Evolutionary conservation across 2,329 filamentous ascomycete genomes (phyloP).

Genomic region (Xylaria sp.): DNA sequence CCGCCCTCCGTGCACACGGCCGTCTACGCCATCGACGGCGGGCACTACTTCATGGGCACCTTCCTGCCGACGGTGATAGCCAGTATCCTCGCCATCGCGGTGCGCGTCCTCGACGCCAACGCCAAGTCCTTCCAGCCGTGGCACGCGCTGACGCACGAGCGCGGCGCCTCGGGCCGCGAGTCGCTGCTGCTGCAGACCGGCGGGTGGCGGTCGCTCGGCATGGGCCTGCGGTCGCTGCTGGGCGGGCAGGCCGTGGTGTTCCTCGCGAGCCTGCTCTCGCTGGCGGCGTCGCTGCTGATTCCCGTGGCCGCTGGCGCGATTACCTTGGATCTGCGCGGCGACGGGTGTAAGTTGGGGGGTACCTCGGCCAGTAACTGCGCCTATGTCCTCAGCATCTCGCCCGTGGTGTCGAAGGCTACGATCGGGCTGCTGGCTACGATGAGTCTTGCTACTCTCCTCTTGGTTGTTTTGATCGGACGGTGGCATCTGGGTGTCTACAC

Average conservation of each 20-base stretch:
- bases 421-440: constrained; percentile 48
- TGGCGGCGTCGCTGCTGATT: constrained; percentile 47
- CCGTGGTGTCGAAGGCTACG: constrained; percentile 41
- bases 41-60: constrained; percentile 43
- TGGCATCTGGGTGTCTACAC: constrained; percentile 50
- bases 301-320: constrained; percentile 49
- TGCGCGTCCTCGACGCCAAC: constrained; percentile 44
- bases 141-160: constrained; percentile 50
- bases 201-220: constrained; percentile 40
- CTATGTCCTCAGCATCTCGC: constrained; percentile 47
- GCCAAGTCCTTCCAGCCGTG: constrained; percentile 51
- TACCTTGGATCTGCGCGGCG: constrained; percentile 46
- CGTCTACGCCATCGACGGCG: constrained; percentile 17
- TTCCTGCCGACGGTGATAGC: constrained; percentile 42
- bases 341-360: constrained; percentile 38
- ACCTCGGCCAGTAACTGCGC: constrained; percentile 46
- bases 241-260: constrained; percentile 46
- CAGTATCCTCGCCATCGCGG: constrained; percentile 38
- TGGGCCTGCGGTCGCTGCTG: constrained; percentile 40
- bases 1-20: background rate
- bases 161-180: constrained; percentile 48
- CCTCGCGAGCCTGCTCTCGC: constrained; percentile 44
- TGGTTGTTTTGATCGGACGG: constrained; percentile 43
- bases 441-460: constrained; percentile 39
- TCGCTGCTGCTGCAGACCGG: constrained; percentile 48